Evolutionary conservation across 2,329 filamentous ascomycete species (phyloP), one percentile per base, ranked within the genome.

Genomic region (Pyrenophora graminea): DNA sequence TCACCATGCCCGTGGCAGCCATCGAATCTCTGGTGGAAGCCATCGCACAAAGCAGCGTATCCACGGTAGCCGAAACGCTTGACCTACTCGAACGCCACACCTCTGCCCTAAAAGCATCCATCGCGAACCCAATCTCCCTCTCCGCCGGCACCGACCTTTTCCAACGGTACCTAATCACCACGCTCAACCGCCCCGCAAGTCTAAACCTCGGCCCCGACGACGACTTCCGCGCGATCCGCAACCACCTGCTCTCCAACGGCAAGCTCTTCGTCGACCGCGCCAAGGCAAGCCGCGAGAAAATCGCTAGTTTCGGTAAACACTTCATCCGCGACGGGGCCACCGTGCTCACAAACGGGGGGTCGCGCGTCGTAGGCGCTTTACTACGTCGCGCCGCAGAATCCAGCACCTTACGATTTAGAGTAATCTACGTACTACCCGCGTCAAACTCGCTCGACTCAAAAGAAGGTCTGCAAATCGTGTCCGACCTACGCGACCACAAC

Each of bases 111-210:
- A 93, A 92, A 73, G 80, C 81, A 51, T 85, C 86, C 17, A 88
- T 96, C 45, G 82, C 88, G 6, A 97, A 99, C 76, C 90, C 92
- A 12, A 90, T 97, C 49, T 93, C 92, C 4, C 85, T 97, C 13
- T 91, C 90, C 41, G 94, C 95, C 48, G 94, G 94, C 66, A 96
- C 92, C 53, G 92, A 97, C 73, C 85, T 97, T 52, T 97, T 99
- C 80, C 89, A 94, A 72, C 88, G 93, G 71, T 97, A 96, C 76
- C 85, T 99, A 63, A 88, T 96, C 66, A 85, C 86, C 49, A 91
- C 82, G 17, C 73, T 87, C 63, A 82, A 86, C 70, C 74, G 80
- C 55, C 79, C 82, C 13, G 63, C 66, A 15, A 68, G 67, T 47
- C 48, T 71, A 32, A 68, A 69, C 34, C 69, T 79, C 6, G 79